Evolutionary conservation across 2,329 filamentous ascomycete species (phyloP), one percentile per base, ranked within the genome.

Genomic region (Ilyonectria sp.): DNA sequence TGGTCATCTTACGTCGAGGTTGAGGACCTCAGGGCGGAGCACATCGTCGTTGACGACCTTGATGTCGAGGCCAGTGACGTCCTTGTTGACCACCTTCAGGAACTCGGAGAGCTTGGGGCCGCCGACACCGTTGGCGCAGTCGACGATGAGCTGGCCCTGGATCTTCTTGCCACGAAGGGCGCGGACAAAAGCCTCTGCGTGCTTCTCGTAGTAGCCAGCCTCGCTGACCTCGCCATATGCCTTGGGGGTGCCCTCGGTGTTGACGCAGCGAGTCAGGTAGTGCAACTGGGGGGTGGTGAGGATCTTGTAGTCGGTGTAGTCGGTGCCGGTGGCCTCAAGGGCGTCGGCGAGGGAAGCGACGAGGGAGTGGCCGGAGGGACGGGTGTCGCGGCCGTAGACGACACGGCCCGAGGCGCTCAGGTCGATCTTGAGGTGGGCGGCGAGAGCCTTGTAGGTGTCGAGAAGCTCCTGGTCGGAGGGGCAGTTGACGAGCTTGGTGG

Each of bases 281-380:
- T 99, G 96, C 65, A 99, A 88, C 84, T 98, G 96, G n/a, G 96
- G 96, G 4, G 96, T 99, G 13, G 96, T 98, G 77, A 98, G 86
- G 79, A 95, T 91, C 82, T 95, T 96, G 84, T 91, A 95, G 85
- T 98, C 95, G 77, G 90, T 90, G 78, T 90, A 92, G 68, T 94
- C 90, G 61, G 92, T 90, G 63, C 89, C 88, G 53, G 92, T 92
- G 58, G 93, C 93, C 68, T 92, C 90, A 71, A 98, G 86, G 19
- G 94, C 94, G 77, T 94, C 92, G 66, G 91, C 88, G 56, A 98
- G 89, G 67, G 95, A 93, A 44, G 89, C 86, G 33, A 95, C 93
- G 29, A 99, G 91, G 65, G 90, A 91, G 74, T 94, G 93, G 59
- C 96, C 96, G 8, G 95, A 98, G 60, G 95, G 94, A 70, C 96